Evolutionary conservation across 2,329 filamentous ascomycete species (phyloP).

Genomic region (Penicillium sp.): DNA sequence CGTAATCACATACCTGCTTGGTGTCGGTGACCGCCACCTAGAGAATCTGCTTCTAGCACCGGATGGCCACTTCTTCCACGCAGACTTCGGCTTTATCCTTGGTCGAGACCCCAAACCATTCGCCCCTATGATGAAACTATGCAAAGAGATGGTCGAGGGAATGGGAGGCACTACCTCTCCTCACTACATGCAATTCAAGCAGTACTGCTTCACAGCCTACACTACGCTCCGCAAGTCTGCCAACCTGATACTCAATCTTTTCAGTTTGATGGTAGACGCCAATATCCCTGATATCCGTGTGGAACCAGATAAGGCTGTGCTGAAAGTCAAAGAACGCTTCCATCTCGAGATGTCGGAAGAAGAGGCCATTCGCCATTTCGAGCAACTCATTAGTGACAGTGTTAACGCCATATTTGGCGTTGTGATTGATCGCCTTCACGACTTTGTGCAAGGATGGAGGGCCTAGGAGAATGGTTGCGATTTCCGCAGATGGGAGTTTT

Average conservation of each 20-base stretch:
- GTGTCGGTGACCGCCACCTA: conserved; percentile 92
- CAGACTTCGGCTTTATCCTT: conserved; percentile 97
- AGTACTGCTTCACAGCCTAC: conserved; percentile 95
- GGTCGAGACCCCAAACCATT: conserved; percentile 97
- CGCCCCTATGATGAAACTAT: conserved; percentile 94
- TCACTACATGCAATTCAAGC: conserved; percentile 87
- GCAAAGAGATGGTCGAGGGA: conserved; percentile 97
- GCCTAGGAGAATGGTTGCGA: conserved; percentile 51
- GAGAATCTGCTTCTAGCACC: conserved; percentile 93
- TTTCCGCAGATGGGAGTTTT: neutral
- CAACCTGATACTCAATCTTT: conserved; percentile 91
- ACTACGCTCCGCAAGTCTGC: conserved; percentile 86
- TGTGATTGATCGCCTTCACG: conserved; percentile 92
- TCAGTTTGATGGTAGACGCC: conserved; percentile 95
- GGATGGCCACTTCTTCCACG: conserved; percentile 94
- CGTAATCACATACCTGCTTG: conserved; percentile 96
- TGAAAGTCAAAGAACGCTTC: conserved; percentile 94
- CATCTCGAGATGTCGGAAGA: conserved; percentile 90
- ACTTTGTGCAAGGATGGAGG: conserved; percentile 88
- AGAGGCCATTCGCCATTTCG: conserved; percentile 86
- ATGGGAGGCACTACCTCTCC: conserved; percentile 86
- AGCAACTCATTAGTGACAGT: conserved; percentile 87
- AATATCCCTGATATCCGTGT: conserved; percentile 95
- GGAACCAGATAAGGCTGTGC: conserved; percentile 89
- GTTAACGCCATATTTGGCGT: conserved; percentile 88